These are phyloP conservation scores for Suaeda aralocaspica DNA, from an alignment of 148 eudicot genomes.

Conservation along the genomic window DNA sequence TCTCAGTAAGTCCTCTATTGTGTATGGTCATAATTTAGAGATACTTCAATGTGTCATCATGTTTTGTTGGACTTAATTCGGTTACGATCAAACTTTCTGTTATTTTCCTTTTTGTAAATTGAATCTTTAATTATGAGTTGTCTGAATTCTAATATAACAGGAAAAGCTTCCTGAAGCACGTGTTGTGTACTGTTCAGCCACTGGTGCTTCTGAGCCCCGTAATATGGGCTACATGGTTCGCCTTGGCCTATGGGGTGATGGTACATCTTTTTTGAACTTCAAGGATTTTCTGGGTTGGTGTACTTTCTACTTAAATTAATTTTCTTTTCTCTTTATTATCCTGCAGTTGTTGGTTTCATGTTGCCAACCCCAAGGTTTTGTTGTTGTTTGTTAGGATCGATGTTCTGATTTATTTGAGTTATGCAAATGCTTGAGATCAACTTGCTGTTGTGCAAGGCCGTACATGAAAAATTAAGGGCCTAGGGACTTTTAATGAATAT, in stretches of 20 bases:
- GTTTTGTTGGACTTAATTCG: background rate
- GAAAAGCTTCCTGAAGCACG: constrained; percentile 95
- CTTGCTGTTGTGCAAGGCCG: background rate
- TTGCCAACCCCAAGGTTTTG: too few species aligned
- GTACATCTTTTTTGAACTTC: constrained; percentile 74
- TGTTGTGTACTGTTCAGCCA: constrained; percentile 94
- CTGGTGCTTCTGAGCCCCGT: constrained; percentile 99
- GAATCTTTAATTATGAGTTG: constrained; percentile 24
- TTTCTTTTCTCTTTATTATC: background rate
- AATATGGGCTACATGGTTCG: constrained; percentile 99
- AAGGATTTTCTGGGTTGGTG: constrained; percentile 77
- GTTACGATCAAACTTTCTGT: background rate
- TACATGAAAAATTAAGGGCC: too few species aligned
- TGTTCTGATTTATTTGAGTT: background rate
- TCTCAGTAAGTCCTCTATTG: background rate
- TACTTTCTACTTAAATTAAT: background rate
- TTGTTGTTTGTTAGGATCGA: background rate
- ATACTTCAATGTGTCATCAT: background rate
- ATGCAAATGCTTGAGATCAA: background rate
- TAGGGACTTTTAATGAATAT: too few species aligned
- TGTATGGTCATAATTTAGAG: background rate
- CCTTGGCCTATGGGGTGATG: constrained; percentile 97
- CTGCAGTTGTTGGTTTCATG: too few species aligned
- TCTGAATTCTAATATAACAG: constrained; percentile 37
- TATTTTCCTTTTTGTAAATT: background rate